phyloP scores from a whole-genome alignment of 1,284 basidiomycete genomes.

The Ceratobasidium sp. region DNA sequence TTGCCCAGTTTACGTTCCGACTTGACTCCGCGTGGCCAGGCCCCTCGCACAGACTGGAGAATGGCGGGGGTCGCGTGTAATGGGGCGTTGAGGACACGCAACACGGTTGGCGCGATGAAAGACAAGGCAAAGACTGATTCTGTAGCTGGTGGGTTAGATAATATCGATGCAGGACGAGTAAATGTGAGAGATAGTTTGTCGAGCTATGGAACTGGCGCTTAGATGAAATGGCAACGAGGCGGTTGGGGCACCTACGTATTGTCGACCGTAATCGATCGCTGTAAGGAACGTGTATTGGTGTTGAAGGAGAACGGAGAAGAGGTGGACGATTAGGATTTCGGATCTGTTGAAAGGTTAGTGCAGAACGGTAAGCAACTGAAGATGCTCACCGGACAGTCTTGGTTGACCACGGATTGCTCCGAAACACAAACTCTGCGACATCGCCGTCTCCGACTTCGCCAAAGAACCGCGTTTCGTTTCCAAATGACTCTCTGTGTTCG shows the following conservation, averaged over 20 bases:
- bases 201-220: not conserved
- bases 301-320: conserved; percentile 66
- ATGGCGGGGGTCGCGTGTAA: conserved; percentile 77
- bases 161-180: conserved; percentile 12
- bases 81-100: conserved; percentile 75
- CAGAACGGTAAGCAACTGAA: not conserved
- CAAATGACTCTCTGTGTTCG: conserved; percentile 16
- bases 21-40: conserved; percentile 78
- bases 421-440: conserved; percentile 26
- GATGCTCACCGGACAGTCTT: conserved; percentile 15
- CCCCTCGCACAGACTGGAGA: conserved; percentile 72
- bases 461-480: conserved; percentile 17
- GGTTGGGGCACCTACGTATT: conserved; percentile 63
- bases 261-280: conserved; percentile 75
- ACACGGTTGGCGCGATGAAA: conserved; percentile 66
- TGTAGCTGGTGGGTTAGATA: conserved; percentile 9
- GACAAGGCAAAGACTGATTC: conserved; percentile 70
- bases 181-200: conserved; percentile 30
- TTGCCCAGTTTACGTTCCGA: conserved; percentile 75
- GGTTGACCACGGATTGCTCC: conserved; percentile 17
- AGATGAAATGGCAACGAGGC: conserved; percentile 58
- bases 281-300: conserved; percentile 69
- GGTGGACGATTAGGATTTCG: conserved; percentile 71
- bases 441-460: conserved; percentile 16
- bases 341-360: conserved; percentile 43